These are phyloP conservation scores for Phytophthora megakarya DNA, from an alignment of 352 stramenopile genomes.

Conservation along the genomic window DNA sequence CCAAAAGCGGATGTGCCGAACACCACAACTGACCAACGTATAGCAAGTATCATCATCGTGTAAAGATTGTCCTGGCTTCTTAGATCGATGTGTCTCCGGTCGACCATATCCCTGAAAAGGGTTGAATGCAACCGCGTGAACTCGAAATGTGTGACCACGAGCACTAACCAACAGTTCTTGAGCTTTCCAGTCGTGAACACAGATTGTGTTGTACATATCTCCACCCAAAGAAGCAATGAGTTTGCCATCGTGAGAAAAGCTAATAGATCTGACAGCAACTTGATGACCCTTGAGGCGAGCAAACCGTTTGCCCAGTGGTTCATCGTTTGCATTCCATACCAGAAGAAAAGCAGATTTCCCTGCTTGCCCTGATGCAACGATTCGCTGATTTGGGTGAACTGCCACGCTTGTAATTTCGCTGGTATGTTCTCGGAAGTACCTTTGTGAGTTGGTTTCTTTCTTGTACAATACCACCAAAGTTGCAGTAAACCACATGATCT, in stretches of 20 bases:
- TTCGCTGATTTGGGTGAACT: conserved; percentile 63
- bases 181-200: conserved; percentile 73
- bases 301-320: conserved; percentile 59
- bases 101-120: conserved; percentile 70
- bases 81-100: conserved; percentile 51
- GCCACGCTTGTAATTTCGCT: conserved; percentile 59
- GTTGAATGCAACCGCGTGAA: conserved; percentile 71
- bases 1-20: conserved; percentile 80
- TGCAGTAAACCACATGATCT: conserved; percentile 71
- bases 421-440: conserved; percentile 66
- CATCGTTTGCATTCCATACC: conserved; percentile 72
- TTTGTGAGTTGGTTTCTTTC: conserved; percentile 52
- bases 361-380: conserved; percentile 67
- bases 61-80: conserved; percentile 66
- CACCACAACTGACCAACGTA: conserved; percentile 72
- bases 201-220: conserved; percentile 84
- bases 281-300: conserved; percentile 57
- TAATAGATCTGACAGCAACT: conserved; percentile 62
- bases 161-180: conserved; percentile 59
- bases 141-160: conserved; percentile 68
- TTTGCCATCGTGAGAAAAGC: conserved; percentile 76
- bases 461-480: conserved; percentile 65
- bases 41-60: conserved; percentile 74
- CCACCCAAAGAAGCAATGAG: conserved; percentile 65
- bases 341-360: conserved; percentile 62